Evolutionary conservation across 495 filamentous ascomycete species (phyloP), one percentile per base, ranked within the genome.

Genomic region (Neurospora sp.): DNA sequence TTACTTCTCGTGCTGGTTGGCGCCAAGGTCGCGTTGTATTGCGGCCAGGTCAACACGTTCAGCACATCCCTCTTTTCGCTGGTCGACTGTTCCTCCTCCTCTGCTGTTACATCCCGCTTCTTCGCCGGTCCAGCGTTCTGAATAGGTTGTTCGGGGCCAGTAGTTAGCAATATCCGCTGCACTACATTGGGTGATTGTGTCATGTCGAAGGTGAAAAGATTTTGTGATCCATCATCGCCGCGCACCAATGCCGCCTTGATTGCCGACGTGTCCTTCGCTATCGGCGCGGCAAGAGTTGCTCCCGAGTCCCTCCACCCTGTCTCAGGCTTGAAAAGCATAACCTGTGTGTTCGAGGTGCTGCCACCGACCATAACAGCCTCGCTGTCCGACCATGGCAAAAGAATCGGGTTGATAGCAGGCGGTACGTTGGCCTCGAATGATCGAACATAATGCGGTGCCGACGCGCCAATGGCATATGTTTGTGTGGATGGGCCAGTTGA

Each of bases 141-240:
- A 82, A 82, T 84, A 76, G 76, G 90, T 74, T 73, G 83, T 79
- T 76, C 90, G 75, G 80, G 73, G 8, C 76, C 81, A 72, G 79
- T 80, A 35, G 84, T 75, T 16, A 97, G 77, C 9, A 90, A 87
- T 6, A 89, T 86, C 71, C 90, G 89, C 23, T 88, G 87, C 60
- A 98, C 92, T 10, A 84, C 78, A 79, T 97, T 96, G n/a, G 96
- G 95, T 4, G 89, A 90, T 12, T 84, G 84, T 14, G 84, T 87
- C 86, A 95, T 88, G 78, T 97, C 89, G 79, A 94, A 98, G 1
- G 88, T 88, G 75, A 94, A 88, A 14, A 98, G 84, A n/a, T 93
- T 85, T 79, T 94, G 96, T 81, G 92, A 94, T 5, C 90, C 93
- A 78, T 97, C 92, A 49, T 90, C 88, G 9, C 90, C 91, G 71